Conservation (phyloP, 2,329 filamentous ascomycete species). For the Ilyonectria mors-panacis region DNA sequence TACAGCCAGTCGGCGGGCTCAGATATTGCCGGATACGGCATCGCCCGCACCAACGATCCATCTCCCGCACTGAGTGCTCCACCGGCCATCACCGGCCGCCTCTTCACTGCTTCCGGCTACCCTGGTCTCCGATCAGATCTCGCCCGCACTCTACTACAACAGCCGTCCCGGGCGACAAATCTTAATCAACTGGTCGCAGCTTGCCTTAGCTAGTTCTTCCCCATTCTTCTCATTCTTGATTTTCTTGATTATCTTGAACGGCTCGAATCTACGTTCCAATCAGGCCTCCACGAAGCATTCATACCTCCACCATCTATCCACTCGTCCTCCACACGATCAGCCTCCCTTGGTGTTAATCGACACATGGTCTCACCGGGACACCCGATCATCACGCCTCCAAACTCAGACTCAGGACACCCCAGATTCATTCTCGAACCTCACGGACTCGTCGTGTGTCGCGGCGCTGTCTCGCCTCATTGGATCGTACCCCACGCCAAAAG, state of each 20-base stretch:
- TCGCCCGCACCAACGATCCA: not conserved
- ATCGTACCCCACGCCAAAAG: conserved; percentile 22
- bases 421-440: conserved; percentile 11
- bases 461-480: conserved; percentile 3
- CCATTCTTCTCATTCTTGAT: not conserved
- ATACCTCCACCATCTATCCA: conserved; percentile 11
- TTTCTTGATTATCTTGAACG: not conserved
- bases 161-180: not conserved
- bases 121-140: conserved; percentile 14
- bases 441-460: conserved; percentile 6
- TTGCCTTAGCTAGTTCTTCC: not conserved
- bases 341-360: conserved; percentile 36
- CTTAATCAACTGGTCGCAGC: not conserved
- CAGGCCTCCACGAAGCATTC: conserved; percentile 11
- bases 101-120: not conserved
- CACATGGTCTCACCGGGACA: conserved; percentile 39
- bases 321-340: not conserved
- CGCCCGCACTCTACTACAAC: conserved; percentile 1
- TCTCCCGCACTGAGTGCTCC: not conserved
- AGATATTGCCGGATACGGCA: conserved; percentile 2
- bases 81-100: not conserved
- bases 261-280: not conserved
- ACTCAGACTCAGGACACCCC: not conserved
- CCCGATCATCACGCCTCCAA: not conserved
- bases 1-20: not conserved